These are phyloP conservation scores for Dictyostelium capitatum DNA, from an alignment of 78 protist species.

Conservation along the genomic window DNA sequence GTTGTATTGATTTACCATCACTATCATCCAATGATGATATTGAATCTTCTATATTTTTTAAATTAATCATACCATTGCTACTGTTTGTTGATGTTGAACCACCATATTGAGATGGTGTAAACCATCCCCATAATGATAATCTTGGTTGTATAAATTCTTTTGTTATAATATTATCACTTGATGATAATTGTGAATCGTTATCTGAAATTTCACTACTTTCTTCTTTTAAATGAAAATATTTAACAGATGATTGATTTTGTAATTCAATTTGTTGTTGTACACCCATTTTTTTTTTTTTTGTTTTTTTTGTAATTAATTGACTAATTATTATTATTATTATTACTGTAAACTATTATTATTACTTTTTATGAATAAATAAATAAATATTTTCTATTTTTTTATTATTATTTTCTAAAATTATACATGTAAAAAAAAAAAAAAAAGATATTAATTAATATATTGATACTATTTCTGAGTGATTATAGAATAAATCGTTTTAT, in stretches of 20 bases:
- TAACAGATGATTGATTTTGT: conserved; percentile 35
- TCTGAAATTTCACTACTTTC: conserved; percentile 7
- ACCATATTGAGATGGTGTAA: conserved; percentile 34
- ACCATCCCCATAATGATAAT: conserved; percentile 60
- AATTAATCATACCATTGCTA: background rate
- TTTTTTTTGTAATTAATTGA: background rate
- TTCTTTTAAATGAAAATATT: conserved; percentile 48
- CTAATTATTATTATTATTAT: background rate
- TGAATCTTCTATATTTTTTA: background rate
- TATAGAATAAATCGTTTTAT: conserved; percentile 16
- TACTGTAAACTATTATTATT: background rate
- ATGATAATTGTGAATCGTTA: background rate
- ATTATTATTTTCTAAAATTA: background rate
- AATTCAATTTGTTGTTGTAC: conserved; percentile 60
- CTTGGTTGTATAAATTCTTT: conserved; percentile 16
- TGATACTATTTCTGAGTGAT: background rate
- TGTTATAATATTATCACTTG: too few species aligned
- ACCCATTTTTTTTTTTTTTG: conserved; percentile 27
- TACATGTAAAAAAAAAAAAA: background rate
- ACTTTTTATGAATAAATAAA: conserved; percentile 3
- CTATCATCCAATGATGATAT: background rate
- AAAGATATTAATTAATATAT: background rate
- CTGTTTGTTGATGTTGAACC: background rate
- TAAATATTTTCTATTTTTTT: background rate
- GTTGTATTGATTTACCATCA: background rate